Conservation (phyloP, 768 basidiomycete genomes). For the Solioccasus polychromus region DNA sequence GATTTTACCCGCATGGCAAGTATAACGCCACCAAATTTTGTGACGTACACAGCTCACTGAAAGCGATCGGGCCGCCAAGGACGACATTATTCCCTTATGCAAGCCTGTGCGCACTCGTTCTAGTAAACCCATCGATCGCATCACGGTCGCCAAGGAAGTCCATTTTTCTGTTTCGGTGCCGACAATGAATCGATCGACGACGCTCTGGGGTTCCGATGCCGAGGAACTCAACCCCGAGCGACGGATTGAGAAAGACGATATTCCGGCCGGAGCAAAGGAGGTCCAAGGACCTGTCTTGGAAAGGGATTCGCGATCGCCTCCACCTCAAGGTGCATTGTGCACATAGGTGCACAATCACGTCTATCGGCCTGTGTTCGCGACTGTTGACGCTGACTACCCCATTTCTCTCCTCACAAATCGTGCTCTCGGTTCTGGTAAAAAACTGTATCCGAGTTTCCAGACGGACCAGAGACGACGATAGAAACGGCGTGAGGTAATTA, state of each 20-base stretch:
- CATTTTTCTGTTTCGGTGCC: constrained; percentile 41
- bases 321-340: constrained; percentile 28
- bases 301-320: constrained; percentile 44
- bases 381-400: no score
- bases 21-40: no score
- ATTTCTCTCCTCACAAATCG: constrained; percentile 28
- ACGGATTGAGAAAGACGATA: constrained; percentile 46
- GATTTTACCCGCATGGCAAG: no score
- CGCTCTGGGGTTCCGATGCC: constrained; percentile 59
- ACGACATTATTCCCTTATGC: constrained; percentile 57
- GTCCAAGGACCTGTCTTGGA: constrained; percentile 49
- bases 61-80: constrained; percentile 47
- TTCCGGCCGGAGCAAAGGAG: constrained; percentile 32
- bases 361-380: not conserved
- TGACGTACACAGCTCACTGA: no score
- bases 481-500: constrained; percentile 11
- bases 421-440: constrained; percentile 42
- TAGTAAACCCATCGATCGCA: constrained; percentile 36
- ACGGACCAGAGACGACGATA: constrained; percentile 16
- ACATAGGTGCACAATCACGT: not conserved
- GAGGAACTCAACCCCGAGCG: constrained; percentile 58
- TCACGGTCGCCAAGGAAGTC: constrained; percentile 48
- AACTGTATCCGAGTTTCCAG: constrained; percentile 22
- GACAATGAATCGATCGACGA: constrained; percentile 46
- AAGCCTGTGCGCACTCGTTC: constrained; percentile 40